Percentiles rank a stretch among this genome's conserved stretches.
Conservation (phyloP, 2,329 filamentous ascomycete species). For the Mariannaea sp. region DNA sequence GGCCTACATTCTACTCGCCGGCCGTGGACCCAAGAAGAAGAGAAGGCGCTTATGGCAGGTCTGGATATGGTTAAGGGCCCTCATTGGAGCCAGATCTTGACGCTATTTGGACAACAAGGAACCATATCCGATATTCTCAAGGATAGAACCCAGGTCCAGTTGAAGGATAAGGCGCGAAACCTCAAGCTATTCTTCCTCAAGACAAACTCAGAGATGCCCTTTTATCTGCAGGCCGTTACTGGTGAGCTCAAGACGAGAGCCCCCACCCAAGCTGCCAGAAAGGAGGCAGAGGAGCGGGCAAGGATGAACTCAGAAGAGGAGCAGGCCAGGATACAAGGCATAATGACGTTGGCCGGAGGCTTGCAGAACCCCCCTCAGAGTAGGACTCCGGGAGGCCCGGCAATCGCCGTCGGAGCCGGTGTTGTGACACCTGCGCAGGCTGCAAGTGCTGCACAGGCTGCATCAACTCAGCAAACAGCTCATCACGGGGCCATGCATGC, state of each 20-base stretch:
- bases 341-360: slow-evolving; percentile 59
- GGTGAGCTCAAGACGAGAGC: slow-evolving; percentile 87
- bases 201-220: slow-evolving; percentile 87
- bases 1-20: slow-evolving; percentile 68
- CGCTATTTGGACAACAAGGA: slow-evolving; percentile 79
- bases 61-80: slow-evolving; percentile 88
- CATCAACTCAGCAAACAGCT: slow-evolving; percentile 28
- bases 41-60: slow-evolving; percentile 86
- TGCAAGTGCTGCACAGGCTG: slow-evolving; percentile 38
- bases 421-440: slow-evolving; percentile 44
- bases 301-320: slow-evolving; percentile 64
- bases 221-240: slow-evolving; percentile 84
- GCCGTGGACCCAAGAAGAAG: slow-evolving; percentile 87
- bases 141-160: slow-evolving; percentile 86
- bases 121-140: slow-evolving; percentile 82
- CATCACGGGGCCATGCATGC: slow-evolving; percentile 27
- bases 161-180: slow-evolving; percentile 91
- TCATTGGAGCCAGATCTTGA: slow-evolving; percentile 91
- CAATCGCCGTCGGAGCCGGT: slow-evolving; percentile 35
- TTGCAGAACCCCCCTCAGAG: slow-evolving; percentile 50
- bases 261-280: slow-evolving; percentile 72
- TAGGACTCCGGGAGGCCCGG: slow-evolving; percentile 32
- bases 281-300: slow-evolving; percentile 68
- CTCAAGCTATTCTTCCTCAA: slow-evolving; percentile 91
- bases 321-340: slow-evolving; percentile 63